Conservation (phyloP, 176 grass and related monocot species). For the Lolium multiflorum region DNA sequence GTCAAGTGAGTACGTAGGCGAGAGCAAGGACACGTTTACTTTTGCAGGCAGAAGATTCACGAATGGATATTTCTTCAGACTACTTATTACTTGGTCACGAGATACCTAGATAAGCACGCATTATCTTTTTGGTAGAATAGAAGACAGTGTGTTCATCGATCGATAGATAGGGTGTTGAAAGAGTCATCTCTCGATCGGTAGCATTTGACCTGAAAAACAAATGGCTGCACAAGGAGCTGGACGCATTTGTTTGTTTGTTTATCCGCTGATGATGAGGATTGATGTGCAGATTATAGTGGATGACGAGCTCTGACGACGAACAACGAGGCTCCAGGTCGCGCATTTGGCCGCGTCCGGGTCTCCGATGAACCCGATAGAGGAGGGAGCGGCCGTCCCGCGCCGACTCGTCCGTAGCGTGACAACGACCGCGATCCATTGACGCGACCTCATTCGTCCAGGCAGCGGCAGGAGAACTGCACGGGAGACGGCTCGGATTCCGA, state of each 20-base stretch:
- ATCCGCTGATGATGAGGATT: not conserved
- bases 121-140: too few relatives aligned
- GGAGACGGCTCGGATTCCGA: not conserved
- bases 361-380: constrained; percentile 26
- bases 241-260: constrained; percentile 41
- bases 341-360: constrained; percentile 30
- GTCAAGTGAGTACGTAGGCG: not conserved
- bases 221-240: constrained; percentile 23
- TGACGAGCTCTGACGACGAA: not conserved
- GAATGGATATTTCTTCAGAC: not conserved
- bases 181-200: not conserved
- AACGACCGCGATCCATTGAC: not conserved
- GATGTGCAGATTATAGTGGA: not conserved
- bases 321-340: not conserved
- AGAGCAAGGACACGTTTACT: not conserved
- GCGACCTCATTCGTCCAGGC: not conserved
- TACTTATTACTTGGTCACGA: not conserved
- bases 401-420: constrained; percentile 27
- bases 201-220: constrained; percentile 11
- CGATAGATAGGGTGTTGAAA: not conserved
- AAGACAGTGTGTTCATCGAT: too few relatives aligned
- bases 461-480: too few relatives aligned
- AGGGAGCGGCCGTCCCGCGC: not conserved
- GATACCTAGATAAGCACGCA: too few relatives aligned
- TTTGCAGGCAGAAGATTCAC: not conserved